Conservation (phyloP, 2,329 filamentous ascomycete genomes). For the Alternaria panax region DNA sequence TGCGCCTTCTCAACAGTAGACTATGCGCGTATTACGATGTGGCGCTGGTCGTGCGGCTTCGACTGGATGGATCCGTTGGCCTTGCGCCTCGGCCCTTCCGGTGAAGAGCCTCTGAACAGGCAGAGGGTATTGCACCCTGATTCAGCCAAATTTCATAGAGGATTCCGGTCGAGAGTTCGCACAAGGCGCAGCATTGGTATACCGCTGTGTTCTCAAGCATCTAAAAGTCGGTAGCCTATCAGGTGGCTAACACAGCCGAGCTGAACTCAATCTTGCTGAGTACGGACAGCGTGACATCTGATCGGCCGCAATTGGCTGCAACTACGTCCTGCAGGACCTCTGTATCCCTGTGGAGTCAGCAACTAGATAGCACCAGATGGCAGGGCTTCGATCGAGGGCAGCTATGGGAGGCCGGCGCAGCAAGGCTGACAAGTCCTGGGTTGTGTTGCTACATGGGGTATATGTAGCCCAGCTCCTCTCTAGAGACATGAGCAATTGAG, state of each 20-base stretch:
- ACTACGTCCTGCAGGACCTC: background rate
- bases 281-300: background rate
- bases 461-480: background rate
- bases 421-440: constrained; percentile 4
- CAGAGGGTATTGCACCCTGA: background rate
- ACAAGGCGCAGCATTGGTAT: background rate
- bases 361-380: constrained; percentile 4
- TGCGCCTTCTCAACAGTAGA: background rate
- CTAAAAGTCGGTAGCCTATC: background rate
- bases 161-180: background rate
- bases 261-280: constrained; percentile 6
- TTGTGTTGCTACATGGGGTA: background rate
- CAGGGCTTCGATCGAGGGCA: constrained; percentile 1
- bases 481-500: background rate
- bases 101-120: background rate
- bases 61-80: background rate
- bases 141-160: background rate
- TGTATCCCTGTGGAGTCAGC: constrained; percentile 8
- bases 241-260: constrained; percentile 12
- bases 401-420: background rate
- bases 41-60: background rate
- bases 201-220: background rate
- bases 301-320: background rate
- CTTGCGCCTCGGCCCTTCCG: background rate
- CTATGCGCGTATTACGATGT: background rate